Conservation (phyloP, 257 asterid genomes). For the Ilex aquifolium region DNA sequence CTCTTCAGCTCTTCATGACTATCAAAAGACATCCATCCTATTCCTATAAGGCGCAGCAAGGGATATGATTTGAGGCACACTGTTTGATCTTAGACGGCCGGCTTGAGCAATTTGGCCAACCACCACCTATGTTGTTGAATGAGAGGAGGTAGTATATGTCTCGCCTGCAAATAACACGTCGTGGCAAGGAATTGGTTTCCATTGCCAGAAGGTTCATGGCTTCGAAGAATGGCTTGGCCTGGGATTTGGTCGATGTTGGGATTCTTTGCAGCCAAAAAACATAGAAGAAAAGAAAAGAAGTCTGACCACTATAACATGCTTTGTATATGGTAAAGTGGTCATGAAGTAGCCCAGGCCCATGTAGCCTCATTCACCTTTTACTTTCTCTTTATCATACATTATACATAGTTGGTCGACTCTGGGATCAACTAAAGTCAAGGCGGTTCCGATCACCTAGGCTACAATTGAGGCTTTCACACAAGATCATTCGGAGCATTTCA, state of each 20-base stretch:
- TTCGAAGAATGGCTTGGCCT: slow-evolving; percentile 69
- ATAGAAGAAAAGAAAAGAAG: not conserved
- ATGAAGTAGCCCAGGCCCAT: no score
- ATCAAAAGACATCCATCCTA: slow-evolving; percentile 49
- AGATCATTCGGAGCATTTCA: no score
- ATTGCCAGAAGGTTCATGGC: slow-evolving; percentile 53
- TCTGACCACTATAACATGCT: slow-evolving; percentile 2
- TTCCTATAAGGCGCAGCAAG: slow-evolving; percentile 41
- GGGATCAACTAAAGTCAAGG: no score
- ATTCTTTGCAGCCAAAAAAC: not conserved
- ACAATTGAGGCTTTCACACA: no score
- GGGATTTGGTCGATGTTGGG: slow-evolving; percentile 65
- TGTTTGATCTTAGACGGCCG: slow-evolving; percentile 61
- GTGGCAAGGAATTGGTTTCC: slow-evolving; percentile 62
- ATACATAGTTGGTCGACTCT: no score
- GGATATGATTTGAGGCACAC: slow-evolving; percentile 31
- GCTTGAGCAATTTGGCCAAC: slow-evolving; percentile 13
- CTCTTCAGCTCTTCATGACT: slow-evolving; percentile 34
- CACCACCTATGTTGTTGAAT: slow-evolving; percentile 9
- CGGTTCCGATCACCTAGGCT: no score
- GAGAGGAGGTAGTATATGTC: slow-evolving; percentile 70
- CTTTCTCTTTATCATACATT: no score
- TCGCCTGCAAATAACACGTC: slow-evolving; percentile 52
- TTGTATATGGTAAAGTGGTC: no score
- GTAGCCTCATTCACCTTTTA: no score